These are phyloP conservation scores for Ajuga chamaepitys DNA, from an alignment of 257 asterid genomes.

Conservation along the genomic window DNA sequence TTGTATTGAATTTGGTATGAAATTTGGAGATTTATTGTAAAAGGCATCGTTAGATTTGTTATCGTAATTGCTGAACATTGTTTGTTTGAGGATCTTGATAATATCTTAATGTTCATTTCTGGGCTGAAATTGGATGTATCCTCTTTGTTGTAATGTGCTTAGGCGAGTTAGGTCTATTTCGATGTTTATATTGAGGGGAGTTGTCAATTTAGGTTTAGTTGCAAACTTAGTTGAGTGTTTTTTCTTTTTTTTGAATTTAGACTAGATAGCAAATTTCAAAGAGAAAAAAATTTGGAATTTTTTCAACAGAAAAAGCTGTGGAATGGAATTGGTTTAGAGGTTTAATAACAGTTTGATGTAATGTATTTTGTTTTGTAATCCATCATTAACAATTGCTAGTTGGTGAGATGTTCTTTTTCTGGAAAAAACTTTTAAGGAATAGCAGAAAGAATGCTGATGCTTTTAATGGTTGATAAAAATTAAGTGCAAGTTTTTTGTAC, in stretches of 20 bases:
- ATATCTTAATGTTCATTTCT: background rate
- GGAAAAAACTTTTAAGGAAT: background rate
- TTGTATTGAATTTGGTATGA: background rate
- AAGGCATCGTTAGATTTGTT: background rate
- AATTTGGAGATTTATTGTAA: background rate
- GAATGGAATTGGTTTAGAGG: background rate
- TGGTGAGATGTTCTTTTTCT: background rate
- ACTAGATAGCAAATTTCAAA: background rate
- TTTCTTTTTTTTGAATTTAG: too few species aligned
- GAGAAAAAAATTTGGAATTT: background rate
- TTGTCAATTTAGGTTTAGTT: background rate
- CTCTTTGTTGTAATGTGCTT: background rate
- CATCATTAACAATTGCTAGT: background rate
- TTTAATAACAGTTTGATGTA: too few species aligned
- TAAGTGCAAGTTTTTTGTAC: background rate
- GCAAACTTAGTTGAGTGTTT: too few species aligned
- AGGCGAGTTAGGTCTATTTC: background rate
- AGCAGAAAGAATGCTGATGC: background rate
- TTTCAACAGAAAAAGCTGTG: background rate
- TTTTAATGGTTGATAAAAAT: background rate
- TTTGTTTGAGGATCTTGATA: background rate
- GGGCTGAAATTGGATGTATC: background rate
- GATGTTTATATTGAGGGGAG: background rate
- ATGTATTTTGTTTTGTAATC: too few species aligned
- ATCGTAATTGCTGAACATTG: background rate